phyloP scores from a whole-genome alignment of 148 eudicot genomes.

The Cornus controversa region DNA sequence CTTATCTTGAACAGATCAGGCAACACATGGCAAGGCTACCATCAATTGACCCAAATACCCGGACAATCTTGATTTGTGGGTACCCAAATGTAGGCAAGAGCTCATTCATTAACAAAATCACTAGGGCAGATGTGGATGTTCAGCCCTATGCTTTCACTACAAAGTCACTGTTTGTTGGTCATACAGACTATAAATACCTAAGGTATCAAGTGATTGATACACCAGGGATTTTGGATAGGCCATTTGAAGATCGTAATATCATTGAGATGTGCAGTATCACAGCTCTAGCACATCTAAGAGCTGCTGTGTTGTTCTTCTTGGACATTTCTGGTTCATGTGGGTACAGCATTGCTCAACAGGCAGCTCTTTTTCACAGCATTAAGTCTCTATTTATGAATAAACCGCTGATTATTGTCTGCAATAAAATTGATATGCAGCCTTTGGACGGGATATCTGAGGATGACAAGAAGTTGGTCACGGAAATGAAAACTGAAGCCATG shows the following conservation, averaged over 20 bases:
- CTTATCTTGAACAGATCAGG: slow-evolving; percentile 52
- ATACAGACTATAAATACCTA: slow-evolving; percentile 49
- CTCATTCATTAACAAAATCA: slow-evolving; percentile 51
- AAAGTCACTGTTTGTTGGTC: slow-evolving; percentile 51
- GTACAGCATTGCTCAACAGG: slow-evolving; percentile 84
- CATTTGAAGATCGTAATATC: slow-evolving; percentile 54
- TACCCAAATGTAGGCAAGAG: slow-evolving; percentile 56
- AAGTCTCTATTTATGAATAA: slow-evolving; percentile 94
- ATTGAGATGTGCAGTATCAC: slow-evolving; percentile 61
- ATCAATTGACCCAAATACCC: slow-evolving; percentile 53
- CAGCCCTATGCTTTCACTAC: slow-evolving; percentile 54
- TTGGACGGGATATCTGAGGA: slow-evolving; percentile 38
- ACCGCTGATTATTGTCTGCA: slow-evolving; percentile 58
- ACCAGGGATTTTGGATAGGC: slow-evolving; percentile 52
- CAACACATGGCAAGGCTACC: slow-evolving; percentile 56
- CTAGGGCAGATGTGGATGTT: slow-evolving; percentile 54
- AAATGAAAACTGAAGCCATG: slow-evolving; percentile 49
- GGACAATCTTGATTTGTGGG: slow-evolving; percentile 46
- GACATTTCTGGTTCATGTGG: slow-evolving; percentile 92
- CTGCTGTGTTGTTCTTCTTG: slow-evolving; percentile 85
- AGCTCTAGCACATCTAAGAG: slow-evolving; percentile 83
- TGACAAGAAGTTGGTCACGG: slow-evolving; percentile 41
- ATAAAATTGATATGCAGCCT: slow-evolving; percentile 50
- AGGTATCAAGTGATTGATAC: slow-evolving; percentile 58
- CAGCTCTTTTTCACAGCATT: slow-evolving; percentile 84